Base-by-base conservation (phyloP, 2,329 filamentous ascomycete species). In the Rhytidhysteron rufulum region DNA sequence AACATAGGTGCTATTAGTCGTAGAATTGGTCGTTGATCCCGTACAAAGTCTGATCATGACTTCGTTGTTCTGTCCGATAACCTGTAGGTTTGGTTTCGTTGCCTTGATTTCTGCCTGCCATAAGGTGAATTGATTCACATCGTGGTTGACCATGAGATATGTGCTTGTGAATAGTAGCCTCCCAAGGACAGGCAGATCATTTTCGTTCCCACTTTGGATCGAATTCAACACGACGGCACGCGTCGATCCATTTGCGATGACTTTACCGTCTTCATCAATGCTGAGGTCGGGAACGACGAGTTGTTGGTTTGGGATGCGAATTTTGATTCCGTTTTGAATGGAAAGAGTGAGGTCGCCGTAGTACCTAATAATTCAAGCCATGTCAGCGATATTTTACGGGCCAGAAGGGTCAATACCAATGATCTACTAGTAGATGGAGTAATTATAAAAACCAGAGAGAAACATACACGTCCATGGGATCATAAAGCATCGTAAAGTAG, bases 41-140 rank as follows among this genome's bases (percentile, higher is more conserved):
- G n/a, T 18, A 30, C 37, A 40, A 34, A 11, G 11, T 33, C 13
- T 20, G 9, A 7, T 18, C 17, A 18, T 3, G 13, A n/a, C 11
- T 20, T 18, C 27, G 17, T 33, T n/a, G n/a, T n/a, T n/a, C n/a
- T n/a, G n/a, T 24, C 22, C n/a, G 30, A 9, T 42, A 31, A 15
- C 39, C 15, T 4, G 42, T 31, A 16, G 42, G n/a, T 8, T 45
- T 21, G 19, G 19, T 39, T 10, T 46, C 41, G 16, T 17, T 37
- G 9, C 41, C 40, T 7, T 40, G 31, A 32, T 36, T 40, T n/a
- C n/a, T 15, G 43, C 43, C 21, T 42, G 37, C 43, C 43, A 46
- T 15, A 46, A 24, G 8, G 43, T 43, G 31, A 40, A 40, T 17
- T 22, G 32, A 7, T 37, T 22, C 10, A n/a, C 32, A 11, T 46